These are phyloP conservation scores for Rhytidhysteron rufulum DNA, from an alignment of 2,329 filamentous ascomycete genomes.

Conservation along the genomic window DNA sequence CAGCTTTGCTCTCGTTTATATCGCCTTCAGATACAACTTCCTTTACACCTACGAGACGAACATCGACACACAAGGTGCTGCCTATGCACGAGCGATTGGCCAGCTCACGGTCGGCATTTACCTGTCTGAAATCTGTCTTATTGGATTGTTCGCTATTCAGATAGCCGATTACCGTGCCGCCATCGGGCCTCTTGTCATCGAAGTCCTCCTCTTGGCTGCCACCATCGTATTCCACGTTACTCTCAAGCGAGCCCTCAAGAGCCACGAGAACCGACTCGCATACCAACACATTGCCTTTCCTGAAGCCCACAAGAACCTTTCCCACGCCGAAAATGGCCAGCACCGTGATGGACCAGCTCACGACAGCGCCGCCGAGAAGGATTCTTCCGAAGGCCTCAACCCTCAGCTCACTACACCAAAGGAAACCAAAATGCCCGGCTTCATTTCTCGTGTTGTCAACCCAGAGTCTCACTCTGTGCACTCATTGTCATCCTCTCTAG, in stretches of 20 bases:
- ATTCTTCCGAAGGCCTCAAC: slow-evolving; percentile 4
- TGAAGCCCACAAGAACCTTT: slow-evolving; percentile 18
- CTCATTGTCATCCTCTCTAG: slow-evolving; percentile 25
- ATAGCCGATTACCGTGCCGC: slow-evolving; percentile 31
- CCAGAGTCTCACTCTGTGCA: slow-evolving; percentile 29
- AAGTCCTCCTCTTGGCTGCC: slow-evolving; percentile 37
- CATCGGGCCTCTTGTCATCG: slow-evolving; percentile 40
- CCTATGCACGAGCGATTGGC: slow-evolving; percentile 44
- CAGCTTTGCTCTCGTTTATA: slow-evolving; percentile 43
- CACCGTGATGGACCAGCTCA: slow-evolving; percentile 5
- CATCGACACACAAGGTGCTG: slow-evolving; percentile 45
- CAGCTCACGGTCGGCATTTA: slow-evolving; percentile 48
- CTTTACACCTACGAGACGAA: slow-evolving; percentile 46
- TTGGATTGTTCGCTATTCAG: slow-evolving; percentile 44
- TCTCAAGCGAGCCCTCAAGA: slow-evolving; percentile 27
- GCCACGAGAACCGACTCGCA: slow-evolving; percentile 26
- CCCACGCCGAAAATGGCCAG: slow-evolving; percentile 16
- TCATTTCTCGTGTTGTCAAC: slow-evolving; percentile 29
- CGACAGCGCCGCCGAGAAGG: slow-evolving; percentile 2
- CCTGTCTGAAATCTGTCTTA: slow-evolving; percentile 45
- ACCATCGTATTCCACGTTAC: slow-evolving; percentile 41
- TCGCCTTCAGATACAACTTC: slow-evolving; percentile 48
- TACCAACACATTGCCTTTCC: slow-evolving; percentile 20
- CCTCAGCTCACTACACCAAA: slow-evolving; percentile 16
- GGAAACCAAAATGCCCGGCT: slow-evolving; percentile 26